Percentiles rank a stretch among this genome's conserved stretches.
Evolutionary conservation across 2,329 filamentous ascomycete genomes (phyloP).

Genomic region (Colletotrichum viniferum): DNA sequence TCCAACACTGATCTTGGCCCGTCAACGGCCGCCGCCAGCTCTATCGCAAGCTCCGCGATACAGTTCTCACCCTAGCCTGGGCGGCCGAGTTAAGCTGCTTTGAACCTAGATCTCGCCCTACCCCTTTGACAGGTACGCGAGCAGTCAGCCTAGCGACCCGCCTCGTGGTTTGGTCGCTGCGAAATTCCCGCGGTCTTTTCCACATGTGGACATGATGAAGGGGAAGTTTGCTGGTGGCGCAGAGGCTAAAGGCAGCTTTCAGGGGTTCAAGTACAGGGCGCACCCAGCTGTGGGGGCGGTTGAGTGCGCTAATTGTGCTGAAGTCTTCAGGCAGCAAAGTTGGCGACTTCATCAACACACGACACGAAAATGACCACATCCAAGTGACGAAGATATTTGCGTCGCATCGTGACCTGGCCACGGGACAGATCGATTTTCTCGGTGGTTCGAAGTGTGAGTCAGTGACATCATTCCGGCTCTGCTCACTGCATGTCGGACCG

Average conservation of each 20-base stretch:
- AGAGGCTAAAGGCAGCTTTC: neutral
- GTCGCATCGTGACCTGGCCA: neutral
- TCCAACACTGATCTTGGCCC: neutral
- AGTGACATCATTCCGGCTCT: neutral
- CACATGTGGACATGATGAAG: neutral
- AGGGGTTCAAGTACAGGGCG: neutral
- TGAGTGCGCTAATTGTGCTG: neutral
- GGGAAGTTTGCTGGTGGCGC: neutral
- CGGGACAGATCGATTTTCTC: neutral
- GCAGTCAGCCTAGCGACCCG: slow-evolving; percentile 3
- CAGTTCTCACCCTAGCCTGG: neutral
- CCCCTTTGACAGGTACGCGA: neutral
- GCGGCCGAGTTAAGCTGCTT: neutral
- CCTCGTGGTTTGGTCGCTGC: neutral
- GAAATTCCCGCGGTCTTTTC: neutral
- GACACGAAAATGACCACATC: neutral
- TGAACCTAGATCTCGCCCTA: neutral
- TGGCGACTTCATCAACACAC: neutral
- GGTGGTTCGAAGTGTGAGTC: neutral
- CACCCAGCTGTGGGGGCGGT: neutral
- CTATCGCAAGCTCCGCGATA: neutral
- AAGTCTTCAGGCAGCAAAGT: neutral
- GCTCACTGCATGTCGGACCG: neutral
- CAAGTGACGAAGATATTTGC: neutral
- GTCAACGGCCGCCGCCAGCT: neutral